These are phyloP conservation scores for Blastobotrys terrestris DNA, from an alignment of 805 yeast genomes.

Conservation along the genomic window DNA sequence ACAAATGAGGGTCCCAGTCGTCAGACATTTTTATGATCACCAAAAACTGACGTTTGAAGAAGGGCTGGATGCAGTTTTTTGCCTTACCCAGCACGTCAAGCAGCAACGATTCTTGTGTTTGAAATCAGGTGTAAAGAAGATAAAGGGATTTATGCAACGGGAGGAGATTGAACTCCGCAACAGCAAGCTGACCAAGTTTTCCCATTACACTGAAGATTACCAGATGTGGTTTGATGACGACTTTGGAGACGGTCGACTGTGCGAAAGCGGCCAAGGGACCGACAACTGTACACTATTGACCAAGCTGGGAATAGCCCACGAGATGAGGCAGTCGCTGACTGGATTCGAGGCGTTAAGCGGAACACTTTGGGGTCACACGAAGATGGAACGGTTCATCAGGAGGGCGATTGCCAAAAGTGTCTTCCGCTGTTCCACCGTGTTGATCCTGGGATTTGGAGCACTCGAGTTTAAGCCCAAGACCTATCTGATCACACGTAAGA, in stretches of 20 bases:
- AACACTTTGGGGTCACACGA: background rate
- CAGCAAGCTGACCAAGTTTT: background rate
- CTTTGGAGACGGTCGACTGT: background rate
- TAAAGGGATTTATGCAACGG: background rate
- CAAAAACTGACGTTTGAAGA: background rate
- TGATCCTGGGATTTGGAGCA: background rate
- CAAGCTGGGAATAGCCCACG: background rate
- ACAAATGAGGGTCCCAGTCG: background rate
- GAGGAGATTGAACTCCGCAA: background rate
- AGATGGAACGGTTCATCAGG: background rate
- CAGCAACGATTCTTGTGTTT: background rate
- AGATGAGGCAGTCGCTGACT: background rate
- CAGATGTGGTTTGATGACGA: background rate
- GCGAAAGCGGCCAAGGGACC: background rate
- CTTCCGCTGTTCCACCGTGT: background rate
- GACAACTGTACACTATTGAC: background rate
- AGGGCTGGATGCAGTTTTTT: background rate
- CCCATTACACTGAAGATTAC: background rate
- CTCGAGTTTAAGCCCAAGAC: background rate
- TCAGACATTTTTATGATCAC: background rate
- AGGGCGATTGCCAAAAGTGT: background rate
- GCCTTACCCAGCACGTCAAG: background rate
- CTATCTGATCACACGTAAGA: background rate
- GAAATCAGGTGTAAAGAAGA: background rate
- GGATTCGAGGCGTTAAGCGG: background rate